Base-by-base conservation (phyloP, 345 rosid genomes). In the Carallia brachiata region DNA sequence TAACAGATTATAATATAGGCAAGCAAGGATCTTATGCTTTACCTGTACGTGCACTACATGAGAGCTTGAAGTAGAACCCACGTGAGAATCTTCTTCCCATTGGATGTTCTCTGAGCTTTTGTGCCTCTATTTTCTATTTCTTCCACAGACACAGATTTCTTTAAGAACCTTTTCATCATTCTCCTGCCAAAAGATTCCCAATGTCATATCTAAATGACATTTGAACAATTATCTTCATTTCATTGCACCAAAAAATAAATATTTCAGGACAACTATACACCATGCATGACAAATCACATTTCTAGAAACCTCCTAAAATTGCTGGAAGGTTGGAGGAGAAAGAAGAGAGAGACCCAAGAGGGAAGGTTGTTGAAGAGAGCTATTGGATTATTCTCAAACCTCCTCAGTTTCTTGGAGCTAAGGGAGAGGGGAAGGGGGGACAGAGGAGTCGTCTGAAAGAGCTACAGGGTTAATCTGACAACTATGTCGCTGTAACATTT, bases 61-160 rank as follows among this genome's bases (percentile, higher is more conserved):
- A 76, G 79, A 75, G 76, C 64, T 75, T 19, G 62, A 82, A 66
- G 36, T 30, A 7, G 73, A 78, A 71, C 68, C 63, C 44, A 32
- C 68, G 67, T 19, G 67, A 63, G 70, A 79, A 75, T 64, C 61
- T 63, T 61, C 70, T 28, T 40, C 81, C n/a, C 72, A 56, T 71
- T 58, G 60, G 52, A 72, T 73, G 65, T 73, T 64, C 81, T 84
- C 68, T 66, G 77, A 50, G 39, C 71, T 58, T 62, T 55, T 34
- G 53, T 64, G 63, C 85, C 81, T 74, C 68, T 85, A 56, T 66
- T 68, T 61, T 62, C 80, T 70, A 75, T 65, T 78, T 80, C 80
- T 75, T 88, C 87, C 0, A 78, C 70, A 39, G 68, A 53, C 48
- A 39, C 4, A 50, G 83, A 61, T 65, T 59, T 63, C 83, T 84